Evolutionary conservation across 2,329 filamentous ascomycete species (phyloP).

Genomic region (Bimuria novae-zelandiae): DNA sequence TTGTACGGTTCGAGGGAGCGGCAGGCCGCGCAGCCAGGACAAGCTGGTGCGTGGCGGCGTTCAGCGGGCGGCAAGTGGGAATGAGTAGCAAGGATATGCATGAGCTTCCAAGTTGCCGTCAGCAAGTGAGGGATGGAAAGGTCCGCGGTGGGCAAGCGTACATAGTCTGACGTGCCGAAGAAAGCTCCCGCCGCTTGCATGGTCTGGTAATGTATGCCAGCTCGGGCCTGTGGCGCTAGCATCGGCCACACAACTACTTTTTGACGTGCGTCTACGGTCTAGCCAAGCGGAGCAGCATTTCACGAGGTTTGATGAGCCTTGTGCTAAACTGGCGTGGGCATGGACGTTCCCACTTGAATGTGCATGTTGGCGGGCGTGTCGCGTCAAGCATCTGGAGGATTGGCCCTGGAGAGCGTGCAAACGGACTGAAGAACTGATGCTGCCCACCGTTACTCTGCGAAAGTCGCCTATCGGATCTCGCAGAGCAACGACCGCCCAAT

Average conservation of each 20-base stretch:
- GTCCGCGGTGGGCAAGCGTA: constrained; percentile 32
- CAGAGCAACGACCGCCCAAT: constrained; percentile 8
- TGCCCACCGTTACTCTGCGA: constrained; percentile 23
- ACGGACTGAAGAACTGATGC: constrained; percentile 16
- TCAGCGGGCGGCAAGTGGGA: constrained; percentile 35
- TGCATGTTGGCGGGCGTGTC: constrained; percentile 1
- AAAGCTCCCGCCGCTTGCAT: constrained; percentile 34
- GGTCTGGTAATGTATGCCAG: constrained; percentile 39
- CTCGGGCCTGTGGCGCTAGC: constrained; percentile 37
- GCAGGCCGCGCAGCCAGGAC: constrained; percentile 39
- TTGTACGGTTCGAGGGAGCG: constrained; percentile 38
- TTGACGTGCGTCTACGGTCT: constrained; percentile 36
- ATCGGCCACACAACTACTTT: constrained; percentile 37
- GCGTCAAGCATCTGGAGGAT: constrained; percentile 10
- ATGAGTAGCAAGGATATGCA: constrained; percentile 43
- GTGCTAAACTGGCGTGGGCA: constrained; percentile 11
- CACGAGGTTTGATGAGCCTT: constrained; percentile 26
- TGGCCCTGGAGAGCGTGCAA: constrained; percentile 9
- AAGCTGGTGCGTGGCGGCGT: constrained; percentile 44
- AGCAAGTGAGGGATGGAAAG: constrained; percentile 34
- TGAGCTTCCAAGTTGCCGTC: constrained; percentile 35
- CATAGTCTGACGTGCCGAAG: constrained; percentile 41
- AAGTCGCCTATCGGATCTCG: constrained; percentile 20
- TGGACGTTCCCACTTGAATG: constrained; percentile 6
- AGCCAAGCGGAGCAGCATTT: constrained; percentile 33